These are phyloP conservation scores for Platismatia glauca DNA, from an alignment of 495 filamentous ascomycete genomes.

Conservation along the genomic window DNA sequence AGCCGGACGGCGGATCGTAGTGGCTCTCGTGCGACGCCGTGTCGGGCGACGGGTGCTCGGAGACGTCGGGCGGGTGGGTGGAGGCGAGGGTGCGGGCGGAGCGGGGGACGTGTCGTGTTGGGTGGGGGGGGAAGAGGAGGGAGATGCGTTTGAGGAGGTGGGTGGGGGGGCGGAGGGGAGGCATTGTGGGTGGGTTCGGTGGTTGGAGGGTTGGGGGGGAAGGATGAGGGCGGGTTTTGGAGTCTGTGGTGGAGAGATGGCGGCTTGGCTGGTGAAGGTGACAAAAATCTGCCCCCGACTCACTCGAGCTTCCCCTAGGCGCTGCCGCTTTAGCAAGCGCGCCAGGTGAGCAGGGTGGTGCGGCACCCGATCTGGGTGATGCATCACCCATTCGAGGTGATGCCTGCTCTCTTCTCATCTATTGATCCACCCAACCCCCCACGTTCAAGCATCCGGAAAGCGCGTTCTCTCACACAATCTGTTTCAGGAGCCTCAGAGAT, in stretches of 20 bases:
- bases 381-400: no score
- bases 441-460: background rate
- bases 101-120: background rate
- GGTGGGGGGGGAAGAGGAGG: background rate
- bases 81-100: conserved; percentile 6
- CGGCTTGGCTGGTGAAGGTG: no score
- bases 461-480: background rate
- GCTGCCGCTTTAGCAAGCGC: conserved; percentile 5
- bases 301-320: conserved; percentile 10
- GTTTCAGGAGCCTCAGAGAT: background rate
- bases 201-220: no score
- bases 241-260: no score
- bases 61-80: conserved; percentile 13
- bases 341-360: background rate
- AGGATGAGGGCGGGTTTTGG: no score
- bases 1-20: conserved; percentile 87
- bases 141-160: background rate
- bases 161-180: background rate
- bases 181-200: no score
- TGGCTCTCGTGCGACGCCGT: conserved; percentile 56
- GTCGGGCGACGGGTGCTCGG: conserved; percentile 11
- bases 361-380: no score
- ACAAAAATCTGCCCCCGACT: conserved; percentile 2
- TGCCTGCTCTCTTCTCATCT: background rate
- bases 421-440: background rate